These are phyloP conservation scores for Pichia nakasei DNA, from an alignment of 805 yeast species.

Conservation along the genomic window DNA sequence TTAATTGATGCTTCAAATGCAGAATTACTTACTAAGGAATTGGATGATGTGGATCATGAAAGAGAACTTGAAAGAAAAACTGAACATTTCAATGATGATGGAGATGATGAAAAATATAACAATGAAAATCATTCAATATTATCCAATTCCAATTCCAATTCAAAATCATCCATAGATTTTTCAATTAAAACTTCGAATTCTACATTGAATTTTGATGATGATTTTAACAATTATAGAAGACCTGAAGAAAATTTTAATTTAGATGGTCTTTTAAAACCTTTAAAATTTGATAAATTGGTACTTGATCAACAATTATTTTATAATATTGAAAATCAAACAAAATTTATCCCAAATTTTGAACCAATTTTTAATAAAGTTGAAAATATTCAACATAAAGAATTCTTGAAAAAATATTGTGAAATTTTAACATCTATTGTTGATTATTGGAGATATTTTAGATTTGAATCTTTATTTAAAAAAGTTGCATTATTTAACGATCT, in stretches of 20 bases:
- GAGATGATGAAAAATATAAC: too few species aligned
- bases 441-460: conserved; percentile 56
- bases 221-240: too few species aligned
- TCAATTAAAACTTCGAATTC: too few species aligned
- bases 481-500: conserved; percentile 17
- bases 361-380: neutral
- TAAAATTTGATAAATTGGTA: neutral
- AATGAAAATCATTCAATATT: too few species aligned
- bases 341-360: neutral
- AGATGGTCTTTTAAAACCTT: neutral
- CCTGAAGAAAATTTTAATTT: conserved; percentile 7
- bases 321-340: neutral
- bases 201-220: too few species aligned
- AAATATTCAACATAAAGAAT: conserved; percentile 1
- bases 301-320: neutral
- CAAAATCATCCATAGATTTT: too few species aligned
- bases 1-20: conserved; percentile 27
- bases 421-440: conserved; percentile 61
- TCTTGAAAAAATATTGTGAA: conserved; percentile 19
- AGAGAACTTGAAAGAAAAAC: too few species aligned
- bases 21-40: too few species aligned
- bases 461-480: conserved; percentile 48
- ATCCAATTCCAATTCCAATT: too few species aligned
- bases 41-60: too few species aligned
- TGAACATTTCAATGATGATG: too few species aligned